Evolutionary conservation across 805 yeast species (phyloP).

Genomic region (Starmerella sp.): DNA sequence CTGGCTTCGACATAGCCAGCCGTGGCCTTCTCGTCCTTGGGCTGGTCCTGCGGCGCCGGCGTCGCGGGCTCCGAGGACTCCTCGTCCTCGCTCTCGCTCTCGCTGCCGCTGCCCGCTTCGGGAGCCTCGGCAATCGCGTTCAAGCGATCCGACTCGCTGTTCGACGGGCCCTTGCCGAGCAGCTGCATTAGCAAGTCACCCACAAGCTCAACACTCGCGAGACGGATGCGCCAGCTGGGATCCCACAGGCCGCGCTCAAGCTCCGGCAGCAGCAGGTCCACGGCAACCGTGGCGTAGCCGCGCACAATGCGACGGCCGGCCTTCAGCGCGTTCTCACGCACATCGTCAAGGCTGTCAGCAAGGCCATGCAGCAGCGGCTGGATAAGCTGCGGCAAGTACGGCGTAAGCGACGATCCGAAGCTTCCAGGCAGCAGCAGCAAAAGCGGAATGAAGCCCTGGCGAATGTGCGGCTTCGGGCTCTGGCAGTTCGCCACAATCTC

Average conservation of each 20-base stretch:
- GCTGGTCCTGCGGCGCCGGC: slow-evolving; percentile 1
- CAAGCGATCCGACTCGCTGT: slow-evolving; percentile 26
- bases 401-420: slow-evolving; percentile 74
- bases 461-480: slow-evolving; percentile 53
- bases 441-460: slow-evolving; percentile 89
- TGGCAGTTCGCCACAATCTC: slow-evolving; percentile 60
- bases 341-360: slow-evolving; percentile 78
- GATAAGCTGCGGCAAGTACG: slow-evolving; percentile 72
- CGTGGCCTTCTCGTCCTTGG: slow-evolving; percentile 29
- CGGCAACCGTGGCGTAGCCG: slow-evolving; percentile 84
- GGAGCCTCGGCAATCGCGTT: slow-evolving; percentile 19
- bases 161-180: slow-evolving; percentile 47
- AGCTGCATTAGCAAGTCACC: slow-evolving; percentile 92
- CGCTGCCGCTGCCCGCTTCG: slow-evolving; percentile 36
- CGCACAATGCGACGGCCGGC: slow-evolving; percentile 87
- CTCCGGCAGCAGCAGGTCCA: slow-evolving; percentile 87
- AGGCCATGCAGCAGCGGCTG: slow-evolving; percentile 87
- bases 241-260: slow-evolving; percentile 82
- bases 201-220: slow-evolving; percentile 86
- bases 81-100: slow-evolving; percentile 30
- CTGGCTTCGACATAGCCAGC: slow-evolving; percentile 13
- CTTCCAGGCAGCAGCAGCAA: slow-evolving; percentile 85
- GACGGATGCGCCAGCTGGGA: slow-evolving; percentile 70
- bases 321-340: slow-evolving; percentile 79
- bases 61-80: neutral